Evolutionary conservation across 2,329 filamentous ascomycete genomes (phyloP), one percentile per base, ranked within the genome.

Genomic region (Coniella vitis): DNA sequence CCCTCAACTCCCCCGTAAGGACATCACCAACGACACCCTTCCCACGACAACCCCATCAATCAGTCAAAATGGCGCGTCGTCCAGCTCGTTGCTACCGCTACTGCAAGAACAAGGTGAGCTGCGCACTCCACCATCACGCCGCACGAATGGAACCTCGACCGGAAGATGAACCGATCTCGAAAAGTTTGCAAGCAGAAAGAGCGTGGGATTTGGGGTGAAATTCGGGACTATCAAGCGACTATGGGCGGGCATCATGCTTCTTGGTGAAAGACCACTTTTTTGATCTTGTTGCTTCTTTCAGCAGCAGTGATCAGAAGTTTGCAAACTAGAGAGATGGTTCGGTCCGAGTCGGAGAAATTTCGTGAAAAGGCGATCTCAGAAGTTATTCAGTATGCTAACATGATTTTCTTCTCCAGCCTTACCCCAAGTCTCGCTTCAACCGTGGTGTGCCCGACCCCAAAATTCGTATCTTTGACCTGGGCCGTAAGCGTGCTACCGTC

Each of bases 361-460:
- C 36, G 13, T 25, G 16, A 35, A 21, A 21, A 13, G 29, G 4
- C 10, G 16, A 10, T 29, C 17, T 14, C 35, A 21, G 3, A 3
- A 34, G 17, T 7, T 31, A 36, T 32, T 19, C 32, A 47, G 25
- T 47, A 53, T 53, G 61, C 63, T 71, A 86, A 89, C 78, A 81
- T 36, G 10, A 81, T 73, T 75, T 81, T 65, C 66, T 72, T 70
- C 57, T 55, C 56, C 60, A 93, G 86, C 89, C 91, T 74, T 97
- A 96, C 78, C 93, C 93, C 66, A 98, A 98, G 87, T 96, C 90
- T 66, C 89, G 93, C 68, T 98, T 97, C 87, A 98, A 98, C 87
- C 90, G 93, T 82, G 93, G 93, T 97, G 90, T 96, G 63, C 79
- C 81, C 69, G 79, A 85, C 73, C 78, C 81, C 63, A 84, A 84